Percentiles rank a stretch among this genome's conserved stretches.
Evolutionary conservation across 768 basidiomycete species (phyloP).

Genomic region (Leccinum ochraceum): DNA sequence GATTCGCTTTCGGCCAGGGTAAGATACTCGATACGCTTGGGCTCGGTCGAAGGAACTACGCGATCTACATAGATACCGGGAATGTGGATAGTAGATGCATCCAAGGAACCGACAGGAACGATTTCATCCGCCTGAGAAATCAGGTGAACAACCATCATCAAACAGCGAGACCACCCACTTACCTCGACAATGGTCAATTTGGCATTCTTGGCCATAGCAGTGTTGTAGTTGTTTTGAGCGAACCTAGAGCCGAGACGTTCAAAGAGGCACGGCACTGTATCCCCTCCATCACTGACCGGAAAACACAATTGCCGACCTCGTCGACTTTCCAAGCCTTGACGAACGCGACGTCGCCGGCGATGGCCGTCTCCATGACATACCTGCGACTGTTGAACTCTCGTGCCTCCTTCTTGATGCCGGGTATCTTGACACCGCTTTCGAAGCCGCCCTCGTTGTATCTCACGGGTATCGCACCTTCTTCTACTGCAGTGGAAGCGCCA

Average conservation of each 20-base stretch:
- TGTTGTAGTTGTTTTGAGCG: slow-evolving; percentile 84
- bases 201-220: slow-evolving; percentile 87
- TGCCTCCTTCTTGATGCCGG: slow-evolving; percentile 74
- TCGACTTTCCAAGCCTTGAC: slow-evolving; percentile 92
- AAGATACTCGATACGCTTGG: slow-evolving; percentile 76
- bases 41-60: slow-evolving; percentile 73
- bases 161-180: slow-evolving; percentile 13
- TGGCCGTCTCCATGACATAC: slow-evolving; percentile 80
- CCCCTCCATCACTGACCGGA: slow-evolving; percentile 76
- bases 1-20: slow-evolving; percentile 61
- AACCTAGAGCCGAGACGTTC: slow-evolving; percentile 48
- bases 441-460: slow-evolving; percentile 79
- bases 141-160: neutral
- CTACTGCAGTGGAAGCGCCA: slow-evolving; percentile 82
- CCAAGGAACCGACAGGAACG: slow-evolving; percentile 78
- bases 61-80: slow-evolving; percentile 90
- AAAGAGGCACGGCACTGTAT: neutral
- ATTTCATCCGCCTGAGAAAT: slow-evolving; percentile 77
- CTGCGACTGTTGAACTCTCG: slow-evolving; percentile 76
- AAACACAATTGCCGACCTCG: slow-evolving; percentile 87
- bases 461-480: slow-evolving; percentile 76
- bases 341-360: slow-evolving; percentile 82
- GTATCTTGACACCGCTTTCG: slow-evolving; percentile 64
- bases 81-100: slow-evolving; percentile 79
- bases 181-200: slow-evolving; percentile 90